Evolutionary conservation across 31 red algal species (phyloP), one percentile per base, ranked within the genome.

Genomic region (Endocladia muricata): DNA sequence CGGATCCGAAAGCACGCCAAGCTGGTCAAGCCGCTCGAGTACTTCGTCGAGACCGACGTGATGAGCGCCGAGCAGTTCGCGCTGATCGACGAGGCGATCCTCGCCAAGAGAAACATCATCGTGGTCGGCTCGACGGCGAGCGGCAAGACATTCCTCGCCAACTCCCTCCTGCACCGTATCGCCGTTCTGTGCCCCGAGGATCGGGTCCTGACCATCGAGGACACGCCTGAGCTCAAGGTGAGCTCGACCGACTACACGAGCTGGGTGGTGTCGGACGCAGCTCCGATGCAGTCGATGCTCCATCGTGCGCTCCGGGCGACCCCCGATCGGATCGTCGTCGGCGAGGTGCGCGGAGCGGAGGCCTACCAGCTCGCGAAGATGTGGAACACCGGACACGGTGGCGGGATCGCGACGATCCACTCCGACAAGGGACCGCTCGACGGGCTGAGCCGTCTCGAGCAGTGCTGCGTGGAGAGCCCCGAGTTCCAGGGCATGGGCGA

Each of bases 241-340:
- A 65, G 13, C 60, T 13, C 15, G 11, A 15, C 60, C 60, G 60
- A 65, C 60, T 13, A 22, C 22, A 13, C 25, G 22, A 11, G 29
- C 25, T 22, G 22, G 22, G 23, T 29, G 29, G 15, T 15, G 15
- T 34, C 22, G 15, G 11, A 11, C 60, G 25, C n/a, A 13, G 22
- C 25, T 11, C 15, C 11, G 11, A 22, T 65, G 60, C 11, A 22
- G 15, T 15, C 23, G 22, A 65, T 34, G 60, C 60, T 22, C 60
- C 11, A 29, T 19, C 60, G 60, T 11, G 60, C 67, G 38, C 67
- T 71, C 33, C 67, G 67, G 6, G 37, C 37, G 34, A 15, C 13
- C 29, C 67, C 67, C 34, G 67, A 71, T 37, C 8, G 67, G 9
- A 71, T 71, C 38, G 37, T 71, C 34, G 39, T 71, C 67, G 67